Evolutionary conservation across 2,329 filamentous ascomycete genomes (phyloP).

Genomic region (Calonectria honghensis): DNA sequence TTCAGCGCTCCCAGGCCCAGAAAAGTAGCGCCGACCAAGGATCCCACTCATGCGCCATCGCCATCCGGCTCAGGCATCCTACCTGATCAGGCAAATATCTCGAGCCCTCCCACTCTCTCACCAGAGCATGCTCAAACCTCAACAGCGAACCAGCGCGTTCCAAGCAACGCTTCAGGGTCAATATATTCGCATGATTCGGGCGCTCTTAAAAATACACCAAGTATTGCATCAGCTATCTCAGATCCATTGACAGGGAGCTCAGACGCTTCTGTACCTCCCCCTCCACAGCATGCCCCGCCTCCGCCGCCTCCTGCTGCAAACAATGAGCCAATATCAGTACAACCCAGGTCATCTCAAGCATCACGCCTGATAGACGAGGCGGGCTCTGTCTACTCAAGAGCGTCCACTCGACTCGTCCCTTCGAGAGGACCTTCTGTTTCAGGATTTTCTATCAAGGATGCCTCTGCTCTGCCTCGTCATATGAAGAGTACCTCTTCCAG

Average conservation of each 20-base stretch:
- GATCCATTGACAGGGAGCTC: conserved; percentile 44
- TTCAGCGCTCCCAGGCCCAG: conserved; percentile 77
- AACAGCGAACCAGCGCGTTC: conserved; percentile 50
- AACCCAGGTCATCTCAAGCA: conserved; percentile 50
- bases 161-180: conserved; percentile 59
- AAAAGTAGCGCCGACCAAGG: conserved; percentile 51
- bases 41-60: conserved; percentile 40
- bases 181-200: conserved; percentile 55
- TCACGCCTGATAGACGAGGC: conserved; percentile 51
- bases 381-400: conserved; percentile 44
- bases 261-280: conserved; percentile 27
- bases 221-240: conserved; percentile 54
- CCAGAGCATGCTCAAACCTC: conserved; percentile 37
- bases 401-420: conserved; percentile 58
- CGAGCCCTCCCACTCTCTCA: conserved; percentile 30
- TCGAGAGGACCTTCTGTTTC: conserved; percentile 72
- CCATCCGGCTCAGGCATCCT: conserved; percentile 44
- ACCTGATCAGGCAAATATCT: conserved; percentile 46
- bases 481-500: conserved; percentile 87
- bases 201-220: conserved; percentile 53
- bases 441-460: conserved; percentile 60
- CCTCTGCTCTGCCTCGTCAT: conserved; percentile 74
- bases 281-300: conserved; percentile 58
- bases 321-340: conserved; percentile 50
- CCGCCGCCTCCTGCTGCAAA: conserved; percentile 54